phyloP scores from a whole-genome alignment of 2,329 filamentous ascomycete genomes.

The Didymella exigua region DNA sequence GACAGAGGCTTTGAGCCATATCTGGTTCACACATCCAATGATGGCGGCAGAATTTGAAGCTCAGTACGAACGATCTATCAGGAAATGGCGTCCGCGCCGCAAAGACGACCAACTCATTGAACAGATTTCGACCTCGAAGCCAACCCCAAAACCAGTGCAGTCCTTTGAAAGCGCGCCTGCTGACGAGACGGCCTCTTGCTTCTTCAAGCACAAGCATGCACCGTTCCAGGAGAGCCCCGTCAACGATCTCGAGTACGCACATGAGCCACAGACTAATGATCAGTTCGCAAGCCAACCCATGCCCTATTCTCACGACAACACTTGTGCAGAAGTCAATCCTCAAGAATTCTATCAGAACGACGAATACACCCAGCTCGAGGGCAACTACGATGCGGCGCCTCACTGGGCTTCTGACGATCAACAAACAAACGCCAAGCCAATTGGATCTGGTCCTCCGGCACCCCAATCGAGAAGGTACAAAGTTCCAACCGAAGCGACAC shows the following conservation, averaged over 20 bases:
- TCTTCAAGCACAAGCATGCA: background rate
- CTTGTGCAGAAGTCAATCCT: too few relatives aligned
- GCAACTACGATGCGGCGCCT: background rate
- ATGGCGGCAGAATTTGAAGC: slow-evolving; percentile 56
- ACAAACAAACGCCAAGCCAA: background rate
- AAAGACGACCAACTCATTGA: slow-evolving; percentile 39
- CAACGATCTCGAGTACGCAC: background rate
- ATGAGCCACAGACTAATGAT: background rate
- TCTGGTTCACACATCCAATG: slow-evolving; percentile 61
- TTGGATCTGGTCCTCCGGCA: background rate
- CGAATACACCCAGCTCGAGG: background rate
- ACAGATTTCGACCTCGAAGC: slow-evolving; percentile 15
- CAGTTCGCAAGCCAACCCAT: slow-evolving; percentile 17
- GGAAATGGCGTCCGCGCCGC: slow-evolving; percentile 56
- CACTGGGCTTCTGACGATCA: background rate
- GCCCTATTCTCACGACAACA: background rate
- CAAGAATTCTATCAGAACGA: background rate
- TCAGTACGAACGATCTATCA: slow-evolving; percentile 56
- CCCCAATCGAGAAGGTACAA: background rate
- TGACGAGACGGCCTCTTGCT: background rate
- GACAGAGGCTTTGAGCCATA: slow-evolving; percentile 59
- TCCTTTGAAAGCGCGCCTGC: background rate
- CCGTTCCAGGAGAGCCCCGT: background rate
- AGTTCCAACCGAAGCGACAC: background rate
- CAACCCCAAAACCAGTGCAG: too few relatives aligned